These are phyloP conservation scores for Trichocomaceae sp. DNA, from an alignment of 2,329 filamentous ascomycete species.

Conservation along the genomic window DNA sequence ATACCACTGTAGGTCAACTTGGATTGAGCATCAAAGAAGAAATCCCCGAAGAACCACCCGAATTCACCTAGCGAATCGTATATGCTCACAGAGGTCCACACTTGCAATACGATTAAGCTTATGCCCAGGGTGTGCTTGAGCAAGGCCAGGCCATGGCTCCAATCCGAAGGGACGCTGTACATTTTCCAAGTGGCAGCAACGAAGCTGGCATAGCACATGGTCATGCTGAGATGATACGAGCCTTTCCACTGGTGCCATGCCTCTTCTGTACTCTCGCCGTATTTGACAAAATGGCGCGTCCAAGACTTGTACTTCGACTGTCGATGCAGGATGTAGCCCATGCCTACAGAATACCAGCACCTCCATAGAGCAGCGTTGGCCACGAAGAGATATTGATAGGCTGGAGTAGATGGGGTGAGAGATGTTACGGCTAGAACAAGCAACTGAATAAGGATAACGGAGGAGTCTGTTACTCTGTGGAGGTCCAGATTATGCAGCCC, in stretches of 20 bases:
- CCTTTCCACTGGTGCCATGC: conserved; percentile 98
- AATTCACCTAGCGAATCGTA: conserved; percentile 96
- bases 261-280: conserved; percentile 80
- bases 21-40: conserved; percentile 85
- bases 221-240: conserved; percentile 86
- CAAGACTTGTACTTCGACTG: conserved; percentile 90
- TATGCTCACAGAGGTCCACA: conserved; percentile 89
- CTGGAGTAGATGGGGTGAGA: conserved; percentile 67
- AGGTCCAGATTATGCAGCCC: conserved; percentile 80
- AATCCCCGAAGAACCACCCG: conserved; percentile 98
- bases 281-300: conserved; percentile 97
- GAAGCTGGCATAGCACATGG: conserved; percentile 83
- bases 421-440: conserved; percentile 69
- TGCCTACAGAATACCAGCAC: conserved; percentile 82
- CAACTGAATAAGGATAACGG: conserved; percentile 66
- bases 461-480: conserved; percentile 77
- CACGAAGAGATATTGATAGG: conserved; percentile 74
- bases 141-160: conserved; percentile 77
- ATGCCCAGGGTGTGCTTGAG: conserved; percentile 81
- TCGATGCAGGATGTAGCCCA: conserved; percentile 74
- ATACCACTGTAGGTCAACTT: conserved; percentile 95
- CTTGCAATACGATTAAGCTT: conserved; percentile 73
- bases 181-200: conserved; percentile 92
- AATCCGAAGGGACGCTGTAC: conserved; percentile 80
- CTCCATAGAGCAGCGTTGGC: conserved; percentile 75